Percentiles rank a stretch among this genome's conserved stretches.
These are phyloP conservation scores for Lyophyllum decastes DNA, from an alignment of 768 basidiomycete species.

Conservation along the genomic window DNA sequence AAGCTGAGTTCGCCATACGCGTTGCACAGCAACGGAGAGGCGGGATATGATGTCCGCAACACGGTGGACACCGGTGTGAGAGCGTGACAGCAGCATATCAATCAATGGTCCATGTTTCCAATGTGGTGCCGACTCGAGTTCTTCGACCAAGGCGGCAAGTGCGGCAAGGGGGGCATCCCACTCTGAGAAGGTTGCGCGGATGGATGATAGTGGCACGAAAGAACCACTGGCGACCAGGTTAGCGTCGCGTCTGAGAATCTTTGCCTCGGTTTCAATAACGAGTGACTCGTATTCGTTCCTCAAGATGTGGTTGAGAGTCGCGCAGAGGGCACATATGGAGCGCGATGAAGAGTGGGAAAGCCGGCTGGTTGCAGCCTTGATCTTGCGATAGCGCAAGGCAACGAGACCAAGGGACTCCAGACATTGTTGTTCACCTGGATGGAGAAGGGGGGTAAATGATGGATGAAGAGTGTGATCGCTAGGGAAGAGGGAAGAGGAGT, in stretches of 20 bases:
- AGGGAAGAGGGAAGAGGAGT: conserved; percentile 83
- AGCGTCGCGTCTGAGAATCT: conserved; percentile 73
- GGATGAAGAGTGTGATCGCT: conserved; percentile 58
- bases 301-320: conserved; percentile 72
- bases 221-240: conserved; percentile 76
- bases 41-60: conserved; percentile 70
- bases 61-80: conserved; percentile 77
- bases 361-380: conserved; percentile 55
- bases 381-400: conserved; percentile 72
- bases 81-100: conserved; percentile 71
- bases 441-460: conserved; percentile 69
- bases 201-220: conserved; percentile 83
- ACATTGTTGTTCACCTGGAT: conserved; percentile 87
- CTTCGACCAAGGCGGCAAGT: conserved; percentile 63
- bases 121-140: conserved; percentile 53
- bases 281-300: conserved; percentile 79
- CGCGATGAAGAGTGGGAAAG: conserved; percentile 65
- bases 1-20: conserved; percentile 84
- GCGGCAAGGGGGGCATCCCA: conserved; percentile 89
- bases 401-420: conserved; percentile 79
- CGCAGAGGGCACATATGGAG: conserved; percentile 79
- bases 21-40: conserved; percentile 75
- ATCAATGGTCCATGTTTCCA: conserved; percentile 82
- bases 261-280: conserved; percentile 80
- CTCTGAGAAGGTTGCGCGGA: conserved; percentile 80